Evolutionary conservation across 2,329 filamentous ascomycete genomes (phyloP).

Genomic region (Penicillium sclerotiorum): DNA sequence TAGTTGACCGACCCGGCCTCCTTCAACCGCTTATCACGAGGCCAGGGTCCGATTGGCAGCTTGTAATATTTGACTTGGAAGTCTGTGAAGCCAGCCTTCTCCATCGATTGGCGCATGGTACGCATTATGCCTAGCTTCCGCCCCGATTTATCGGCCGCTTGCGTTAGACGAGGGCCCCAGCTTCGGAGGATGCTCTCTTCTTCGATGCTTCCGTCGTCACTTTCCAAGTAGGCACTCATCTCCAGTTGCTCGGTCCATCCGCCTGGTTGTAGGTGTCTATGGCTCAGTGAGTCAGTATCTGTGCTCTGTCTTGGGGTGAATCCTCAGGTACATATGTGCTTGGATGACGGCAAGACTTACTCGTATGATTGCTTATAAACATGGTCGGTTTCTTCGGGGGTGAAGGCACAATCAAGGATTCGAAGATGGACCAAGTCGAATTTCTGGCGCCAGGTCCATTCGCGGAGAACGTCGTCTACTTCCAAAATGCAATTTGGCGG

Average conservation of each 20-base stretch:
- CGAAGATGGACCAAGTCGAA: constrained; percentile 25
- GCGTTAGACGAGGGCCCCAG: constrained; percentile 12
- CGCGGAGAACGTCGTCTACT: constrained; percentile 23
- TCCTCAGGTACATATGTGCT: not conserved
- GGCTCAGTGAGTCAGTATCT: not conserved
- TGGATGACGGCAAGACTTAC: not conserved
- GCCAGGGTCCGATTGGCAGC: constrained; percentile 32
- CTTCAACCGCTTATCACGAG: constrained; percentile 27
- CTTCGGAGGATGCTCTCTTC: not conserved
- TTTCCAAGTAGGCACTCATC: constrained; percentile 2
- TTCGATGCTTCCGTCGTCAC: constrained; percentile 3
- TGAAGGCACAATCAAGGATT: constrained; percentile 6
- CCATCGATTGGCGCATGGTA: constrained; percentile 9
- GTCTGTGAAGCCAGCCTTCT: constrained; percentile 30
- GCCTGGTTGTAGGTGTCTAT: constrained; percentile 4
- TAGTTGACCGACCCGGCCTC: constrained; percentile 41
- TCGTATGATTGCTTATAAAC: constrained; percentile 11
- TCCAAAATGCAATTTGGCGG: constrained; percentile 30
- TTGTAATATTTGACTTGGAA: constrained; percentile 28
- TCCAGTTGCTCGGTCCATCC: constrained; percentile 14
- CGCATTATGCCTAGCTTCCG: constrained; percentile 17
- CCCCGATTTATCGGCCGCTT: constrained; percentile 15
- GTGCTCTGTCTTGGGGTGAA: not conserved
- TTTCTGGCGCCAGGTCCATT: constrained; percentile 20
- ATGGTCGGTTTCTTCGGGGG: constrained; percentile 1